Evolutionary conservation across 495 filamentous ascomycete species (phyloP), one percentile per base, ranked within the genome.

Genomic region (Cryomyces antarcticus): DNA sequence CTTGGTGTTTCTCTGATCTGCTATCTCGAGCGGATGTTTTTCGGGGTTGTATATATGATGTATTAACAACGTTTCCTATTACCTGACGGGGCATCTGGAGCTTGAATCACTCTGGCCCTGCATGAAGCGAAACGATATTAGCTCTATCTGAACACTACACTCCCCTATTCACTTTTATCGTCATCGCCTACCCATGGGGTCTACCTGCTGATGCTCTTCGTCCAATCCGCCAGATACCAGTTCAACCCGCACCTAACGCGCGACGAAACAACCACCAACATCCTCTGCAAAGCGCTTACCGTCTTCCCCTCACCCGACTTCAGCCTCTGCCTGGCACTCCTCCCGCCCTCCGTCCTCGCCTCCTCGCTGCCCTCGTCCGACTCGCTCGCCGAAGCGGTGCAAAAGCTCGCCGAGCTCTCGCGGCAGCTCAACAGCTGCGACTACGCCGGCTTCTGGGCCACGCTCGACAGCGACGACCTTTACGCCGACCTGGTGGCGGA

Each of bases 161-260:
- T 39, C 13, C 35, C 17, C 46, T 24, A 38, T 38, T 4, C 7
- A 36, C 40, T 7, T 24, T 11, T 30, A 24, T 5, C n/a, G 38
- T 13, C 27, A 24, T 41, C 10, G 33, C 46, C 17, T 24, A 24
- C 17, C 17, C 17, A 24, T 2, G 17, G 17, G 17, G 17, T 24
- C 11, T 33, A 41, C 28, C 41, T 28, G 44, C 28, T 30, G 37
- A 4, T 39, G n/a, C 38, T 41, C 11, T 35, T 43, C 27, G 6
- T 36, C 36, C 11, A 29, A 33, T 28, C 36, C 37, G 9, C 9
- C 53, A 97, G 92, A 46, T 99, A 96, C 75, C 92, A 99, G 69
- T 94, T 99, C 72, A 99, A 99, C 73, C 88, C 89, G 17, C 86
- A 95, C 72, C 86, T 94, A 52, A 76, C 85, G 62, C 85, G 86